These are phyloP conservation scores for Gymnopilus dilepis DNA, from an alignment of 768 basidiomycete species.

Conservation along the genomic window DNA sequence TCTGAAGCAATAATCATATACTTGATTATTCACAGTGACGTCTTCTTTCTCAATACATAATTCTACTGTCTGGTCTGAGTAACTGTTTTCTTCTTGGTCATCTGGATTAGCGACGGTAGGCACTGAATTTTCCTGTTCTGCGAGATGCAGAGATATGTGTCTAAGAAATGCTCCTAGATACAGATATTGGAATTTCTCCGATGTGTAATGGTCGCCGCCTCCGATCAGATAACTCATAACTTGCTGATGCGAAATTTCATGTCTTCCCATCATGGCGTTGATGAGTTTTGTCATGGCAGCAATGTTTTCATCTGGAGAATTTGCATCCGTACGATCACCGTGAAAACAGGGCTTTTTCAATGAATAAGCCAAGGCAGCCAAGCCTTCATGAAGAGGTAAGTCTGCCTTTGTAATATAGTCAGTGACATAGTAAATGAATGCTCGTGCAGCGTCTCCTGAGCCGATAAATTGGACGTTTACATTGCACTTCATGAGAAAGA, in stretches of 20 bases:
- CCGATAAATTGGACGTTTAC: not conserved
- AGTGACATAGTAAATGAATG: constrained; percentile 10
- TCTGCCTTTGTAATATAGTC: not conserved
- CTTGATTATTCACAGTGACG: not conserved
- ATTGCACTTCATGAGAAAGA: not conserved
- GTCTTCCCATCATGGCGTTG: not conserved
- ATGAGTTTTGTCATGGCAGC: not conserved
- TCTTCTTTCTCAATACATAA: not conserved
- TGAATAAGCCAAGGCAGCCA: not conserved
- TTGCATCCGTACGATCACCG: not conserved
- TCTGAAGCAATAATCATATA: not conserved
- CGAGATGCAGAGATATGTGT: not conserved
- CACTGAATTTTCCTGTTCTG: not conserved
- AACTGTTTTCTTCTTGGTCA: too few relatives aligned
- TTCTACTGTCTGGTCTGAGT: not conserved
- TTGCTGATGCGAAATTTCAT: not conserved
- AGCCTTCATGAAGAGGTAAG: not conserved
- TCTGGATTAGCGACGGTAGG: not conserved
- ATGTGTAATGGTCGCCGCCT: not conserved
- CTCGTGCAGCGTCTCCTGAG: not conserved
- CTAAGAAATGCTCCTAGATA: not conserved
- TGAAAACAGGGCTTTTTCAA: not conserved
- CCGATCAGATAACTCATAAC: not conserved
- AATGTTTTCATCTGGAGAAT: not conserved
- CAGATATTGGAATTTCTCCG: not conserved